Conservation (phyloP, 2,329 filamentous ascomycete species). For the Ophiostoma australiae region DNA sequence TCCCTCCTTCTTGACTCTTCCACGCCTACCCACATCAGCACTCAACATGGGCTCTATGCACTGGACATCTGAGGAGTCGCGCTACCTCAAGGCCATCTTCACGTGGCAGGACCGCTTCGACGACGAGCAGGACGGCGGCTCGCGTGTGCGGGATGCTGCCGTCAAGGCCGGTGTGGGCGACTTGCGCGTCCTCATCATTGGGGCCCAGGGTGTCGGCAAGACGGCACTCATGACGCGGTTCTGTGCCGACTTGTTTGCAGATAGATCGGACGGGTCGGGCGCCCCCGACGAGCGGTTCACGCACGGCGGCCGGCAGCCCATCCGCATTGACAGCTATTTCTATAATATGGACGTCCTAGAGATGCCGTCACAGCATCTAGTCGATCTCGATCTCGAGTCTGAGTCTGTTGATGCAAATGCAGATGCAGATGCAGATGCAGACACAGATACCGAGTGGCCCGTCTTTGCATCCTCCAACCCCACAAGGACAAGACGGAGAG, state of each 20-base stretch:
- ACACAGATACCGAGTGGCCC: not conserved
- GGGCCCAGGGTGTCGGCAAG: not conserved
- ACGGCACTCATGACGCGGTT: not conserved
- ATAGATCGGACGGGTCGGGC: not conserved
- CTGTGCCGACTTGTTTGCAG: not conserved
- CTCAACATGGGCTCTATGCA: slow-evolving; percentile 32
- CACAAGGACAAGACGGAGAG: not conserved
- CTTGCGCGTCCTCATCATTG: not conserved
- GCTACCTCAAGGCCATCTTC: slow-evolving; percentile 40
- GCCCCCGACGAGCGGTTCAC: not conserved
- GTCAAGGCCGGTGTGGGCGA: not conserved
- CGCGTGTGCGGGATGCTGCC: not conserved
- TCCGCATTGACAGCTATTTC: not conserved
- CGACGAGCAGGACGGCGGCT: slow-evolving; percentile 5
- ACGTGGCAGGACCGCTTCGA: slow-evolving; percentile 37
- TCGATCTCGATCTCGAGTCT: not conserved
- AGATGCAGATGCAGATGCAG: not conserved
- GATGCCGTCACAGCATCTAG: not conserved
- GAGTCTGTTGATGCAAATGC: not conserved
- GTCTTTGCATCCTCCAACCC: not conserved
- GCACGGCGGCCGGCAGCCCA: not conserved
- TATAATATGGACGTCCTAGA: not conserved
- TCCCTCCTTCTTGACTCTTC: not conserved
- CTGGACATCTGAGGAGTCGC: slow-evolving; percentile 40
- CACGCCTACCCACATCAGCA: not conserved